Base-by-base conservation (phyloP, 148 eudicot genomes). In the Cornus florida region DNA sequence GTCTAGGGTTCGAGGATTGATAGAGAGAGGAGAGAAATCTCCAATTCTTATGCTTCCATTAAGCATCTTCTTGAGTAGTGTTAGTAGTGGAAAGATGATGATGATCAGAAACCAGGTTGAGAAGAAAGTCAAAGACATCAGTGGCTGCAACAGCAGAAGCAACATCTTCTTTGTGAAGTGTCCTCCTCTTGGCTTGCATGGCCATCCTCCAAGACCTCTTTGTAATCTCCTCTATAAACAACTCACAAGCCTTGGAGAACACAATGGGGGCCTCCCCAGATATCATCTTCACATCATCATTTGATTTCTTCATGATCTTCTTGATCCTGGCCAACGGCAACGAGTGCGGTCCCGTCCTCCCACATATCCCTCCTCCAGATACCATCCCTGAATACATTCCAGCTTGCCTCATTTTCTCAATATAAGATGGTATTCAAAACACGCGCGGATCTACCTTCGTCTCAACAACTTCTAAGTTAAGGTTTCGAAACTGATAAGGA, bases 261-360 rank as follows among this genome's bases (percentile, higher is more conserved):
- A 84, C 88, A 35, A 88, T 86, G 14, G 88, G 90, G 8, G 90
- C 90, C 71, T 88, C 90, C 1, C 90, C 90, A 0, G 90, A 88
- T 50, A 88, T 88, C 90, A 88, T 88, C 81, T 85, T 88, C 32
- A 85, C 88, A 10, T 86, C 87, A 13, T 75, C 67, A 35, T 2
- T 35, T 10, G 90, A 88, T 69, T 84, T 86, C 84, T 88, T 88
- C 90, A 88, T 88, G 11, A 88, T 88, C 80, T 86, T 88, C 86
- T 88, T 88, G 74, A 88, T 88, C 75, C 88, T 85, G 3, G 90
- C 90, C 16, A 88, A 70, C 3, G 90, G 90, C 71, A 88, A 48
- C 22, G 86, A 82, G 74, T 88, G 90, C 0, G 90, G 86, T 9
- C 87, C 90, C 0, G 81, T 83, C 28, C 56, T 73, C 16, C 85